Base-by-base conservation (phyloP, 768 basidiomycete species). In the Pleurotus salmoneostramineus region DNA sequence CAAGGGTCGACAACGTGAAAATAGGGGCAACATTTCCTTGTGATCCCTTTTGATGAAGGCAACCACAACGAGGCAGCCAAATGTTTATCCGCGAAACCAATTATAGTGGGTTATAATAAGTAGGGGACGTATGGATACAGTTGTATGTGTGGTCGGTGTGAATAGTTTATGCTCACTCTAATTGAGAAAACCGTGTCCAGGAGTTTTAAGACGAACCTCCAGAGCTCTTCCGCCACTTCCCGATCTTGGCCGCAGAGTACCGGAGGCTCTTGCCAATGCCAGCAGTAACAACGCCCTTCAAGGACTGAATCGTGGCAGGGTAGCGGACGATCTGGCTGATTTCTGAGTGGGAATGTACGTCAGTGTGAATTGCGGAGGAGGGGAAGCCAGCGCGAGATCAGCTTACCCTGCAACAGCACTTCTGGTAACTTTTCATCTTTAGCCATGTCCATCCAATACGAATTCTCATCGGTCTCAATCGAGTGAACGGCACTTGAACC, bases 281-380 rank as follows among this genome's bases (percentile, higher is more conserved):
- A 6, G 91, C 90, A 58, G 87, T 93, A 15, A 89, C 81, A 49
- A 98, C 67, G 31, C 95, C 94, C 72, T 97, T 98, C 58, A 92
- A 62, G 4, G 88, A 79, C 74, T 98, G 95, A 6, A 91, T 76
- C 1, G 91, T 84, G 11, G 95, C 92, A 4, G 95, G 93, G 63
- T 84, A 81, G 62, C 88, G 80, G 44, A 96, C 93, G 66, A 95
- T 93, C 15, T 74, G 72, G 55, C 77, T 71, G 76, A 93, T 84
- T 72, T 94, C 93, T 94, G 60, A 32, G 55, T 33, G 47, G 21
- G 42, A 21, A 60, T 36, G 49, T 47, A 48, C 54, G 42, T 44
- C 21, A 52, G 40, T 6, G 12, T 48, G 34, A 40, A 52, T 31
- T 50, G 15, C 12, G 12, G 2, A 36, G 14, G 44, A 4, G 32